Evolutionary conservation across 2,329 filamentous ascomycete genomes (phyloP), one percentile per base, ranked within the genome.

Genomic region (Ascochyta pisi): DNA sequence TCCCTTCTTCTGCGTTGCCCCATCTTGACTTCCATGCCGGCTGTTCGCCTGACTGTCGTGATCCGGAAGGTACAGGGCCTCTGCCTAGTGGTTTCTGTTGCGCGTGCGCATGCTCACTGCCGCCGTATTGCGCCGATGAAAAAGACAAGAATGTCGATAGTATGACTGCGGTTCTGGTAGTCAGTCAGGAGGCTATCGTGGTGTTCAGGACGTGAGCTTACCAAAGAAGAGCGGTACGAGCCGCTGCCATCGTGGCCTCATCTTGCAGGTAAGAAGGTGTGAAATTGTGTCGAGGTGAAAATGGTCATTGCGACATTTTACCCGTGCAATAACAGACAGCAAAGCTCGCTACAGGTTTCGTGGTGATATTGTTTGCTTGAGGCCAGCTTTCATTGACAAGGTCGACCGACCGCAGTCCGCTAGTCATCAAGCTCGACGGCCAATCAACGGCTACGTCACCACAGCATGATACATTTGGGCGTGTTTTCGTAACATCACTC

Each of bases 161-260:
- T 49, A 74, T 53, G 37, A 73, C 74, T 76, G 54, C 39, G 27
- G 26, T 46, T 50, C 41, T 57, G 57, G 31, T 41, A 54, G 66
- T 71, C 55, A 69, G 64, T 61, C 52, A 63, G 52, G 58, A 47
- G 55, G 45, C 53, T 38, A 44, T 44, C 49, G 29, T 45, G 44
- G 39, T 46, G 41, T 26, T 42, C 45, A 55, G 54, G 31, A 27
- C 47, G 39, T 15, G 22, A 34, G 58, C 70, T 41, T 66, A 76
- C 73, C 64, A 45, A 74, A 66, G 52, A 72, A 55, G 53, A 75
- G 69, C 72, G 71, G 71, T 67, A 72, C 62, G 48, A 69, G 70
- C 72, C 73, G 73, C 71, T 60, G 67, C 55, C 67, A 60, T 60
- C 61, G 68, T 60, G 64, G 69, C 66, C 67, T 75, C 73, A 76